Base-by-base conservation (phyloP, 805 yeast species). In the Saccharomycopsis sp. region DNA sequence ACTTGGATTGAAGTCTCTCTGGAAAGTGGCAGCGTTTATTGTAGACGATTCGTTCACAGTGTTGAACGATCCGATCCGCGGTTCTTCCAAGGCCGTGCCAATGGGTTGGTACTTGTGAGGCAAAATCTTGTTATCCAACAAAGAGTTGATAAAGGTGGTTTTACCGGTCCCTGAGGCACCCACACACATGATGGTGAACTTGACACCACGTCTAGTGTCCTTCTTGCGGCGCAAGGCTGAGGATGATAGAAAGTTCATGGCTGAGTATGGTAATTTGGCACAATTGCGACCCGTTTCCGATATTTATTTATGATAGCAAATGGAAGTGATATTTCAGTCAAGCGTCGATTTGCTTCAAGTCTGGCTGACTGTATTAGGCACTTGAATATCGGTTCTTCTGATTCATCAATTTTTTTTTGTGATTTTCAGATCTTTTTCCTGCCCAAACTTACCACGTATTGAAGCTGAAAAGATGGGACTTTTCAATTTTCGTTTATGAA, bases 111-210 rank as follows among this genome's bases (percentile, higher is more conserved):
- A 86, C 58, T 82, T 77, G 64, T 85, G 89, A 16, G 83, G 79
- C 61, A 87, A 68, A 44, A 87, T 75, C 58, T 78, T 79, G 46
- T 83, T 81, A 67, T 83, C 87, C 60, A 87, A 69, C 54, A 87
- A 68, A 50, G 87, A 78, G 66, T 87, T 87, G 61, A 87, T 75
- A 66, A 87, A 87, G 0, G 92, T 83, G 20, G 91, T 81, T 67
- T 87, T 87, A 9, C 95, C 95, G 0, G 89, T 80, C 16, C 92
- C 92, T 61, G 83, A 78, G 52, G 81, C 80, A 18, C 95, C 95
- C 23, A 84, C 82, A 16, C 85, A 78, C 82, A 87, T 78, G 64
- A 87, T 74, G 46, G 91, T 83, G 73, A 87, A 87, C 62, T 85
- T 82, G 66, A 86, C 77, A 44, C 89, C 91, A 65, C 87, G 83